Conservation (phyloP, 495 filamentous ascomycete genomes). For the Aspergillus hancockii region DNA sequence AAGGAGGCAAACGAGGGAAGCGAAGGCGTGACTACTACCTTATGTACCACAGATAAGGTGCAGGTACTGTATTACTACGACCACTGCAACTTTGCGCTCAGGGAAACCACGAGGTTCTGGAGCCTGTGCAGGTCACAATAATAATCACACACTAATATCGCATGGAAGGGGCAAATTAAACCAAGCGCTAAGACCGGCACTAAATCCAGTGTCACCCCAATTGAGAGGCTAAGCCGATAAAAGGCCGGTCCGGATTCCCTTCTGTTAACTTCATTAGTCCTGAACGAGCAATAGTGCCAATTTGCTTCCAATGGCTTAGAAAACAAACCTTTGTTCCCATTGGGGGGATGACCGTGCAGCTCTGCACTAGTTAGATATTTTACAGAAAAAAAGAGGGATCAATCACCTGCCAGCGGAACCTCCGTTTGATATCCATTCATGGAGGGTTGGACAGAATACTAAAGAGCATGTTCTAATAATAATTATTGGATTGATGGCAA, state of each 20-base stretch:
- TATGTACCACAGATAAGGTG: background rate
- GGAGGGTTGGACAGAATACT: background rate
- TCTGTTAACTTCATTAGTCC: constrained; percentile 3
- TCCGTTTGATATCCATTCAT: background rate
- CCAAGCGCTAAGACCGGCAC: constrained; percentile 1
- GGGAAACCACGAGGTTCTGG: constrained; percentile 4
- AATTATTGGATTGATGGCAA: background rate
- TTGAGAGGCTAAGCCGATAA: constrained; percentile 7
- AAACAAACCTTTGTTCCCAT: background rate
- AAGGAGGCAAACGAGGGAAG: constrained; percentile 4
- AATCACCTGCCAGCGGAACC: background rate
- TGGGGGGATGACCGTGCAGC: background rate
- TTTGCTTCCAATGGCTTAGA: background rate
- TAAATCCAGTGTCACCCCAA: constrained; percentile 9
- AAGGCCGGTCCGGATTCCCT: constrained; percentile 11
- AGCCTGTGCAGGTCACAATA: constrained; percentile 1
- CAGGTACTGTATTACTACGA: background rate
- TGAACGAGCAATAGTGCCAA: constrained; percentile 2
- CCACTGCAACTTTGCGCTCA: background rate
- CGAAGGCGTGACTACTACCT: constrained; percentile 8
- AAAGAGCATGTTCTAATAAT: background rate
- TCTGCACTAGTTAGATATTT: background rate
- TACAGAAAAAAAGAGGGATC: background rate
- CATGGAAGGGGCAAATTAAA: constrained; percentile 10
- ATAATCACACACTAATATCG: background rate